Percentiles rank a stretch among this genome's conserved stretches.
Evolutionary conservation across 768 basidiomycete species (phyloP).

Genomic region (Russula brevipes): DNA sequence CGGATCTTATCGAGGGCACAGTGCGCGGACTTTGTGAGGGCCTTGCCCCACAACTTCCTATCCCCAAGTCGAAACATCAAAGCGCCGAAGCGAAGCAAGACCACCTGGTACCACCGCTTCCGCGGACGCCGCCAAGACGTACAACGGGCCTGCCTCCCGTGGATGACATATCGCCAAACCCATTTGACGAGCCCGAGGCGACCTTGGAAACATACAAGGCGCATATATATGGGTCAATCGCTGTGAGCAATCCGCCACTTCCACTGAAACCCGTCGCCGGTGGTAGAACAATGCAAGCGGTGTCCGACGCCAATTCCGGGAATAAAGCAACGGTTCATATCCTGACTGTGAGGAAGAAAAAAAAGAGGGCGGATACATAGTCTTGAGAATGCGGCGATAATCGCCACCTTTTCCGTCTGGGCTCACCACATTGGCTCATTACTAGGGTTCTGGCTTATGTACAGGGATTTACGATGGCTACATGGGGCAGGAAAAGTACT

Average conservation of each 20-base stretch:
- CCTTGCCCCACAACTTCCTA: slow-evolving; percentile 30
- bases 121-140: slow-evolving; percentile 46
- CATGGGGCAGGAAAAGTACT: background rate
- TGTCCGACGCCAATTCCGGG: slow-evolving; percentile 20
- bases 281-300: slow-evolving; percentile 15
- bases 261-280: slow-evolving; percentile 27
- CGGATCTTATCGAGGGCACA: slow-evolving; percentile 62
- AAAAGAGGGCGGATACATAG: slow-evolving; percentile 29
- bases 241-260: slow-evolving; percentile 45
- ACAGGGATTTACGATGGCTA: background rate
- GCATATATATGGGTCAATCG: slow-evolving; percentile 54
- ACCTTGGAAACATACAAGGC: slow-evolving; percentile 56
- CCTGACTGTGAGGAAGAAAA: slow-evolving; percentile 53
- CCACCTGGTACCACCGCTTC: slow-evolving; percentile 38
- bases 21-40: slow-evolving; percentile 71
- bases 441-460: background rate
- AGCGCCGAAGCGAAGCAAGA: background rate
- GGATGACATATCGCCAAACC: slow-evolving; percentile 56
- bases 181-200: slow-evolving; percentile 60
- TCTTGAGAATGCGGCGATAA: background rate
- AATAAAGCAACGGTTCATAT: slow-evolving; percentile 44
- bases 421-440: too few species aligned
- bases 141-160: slow-evolving; percentile 30
- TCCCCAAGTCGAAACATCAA: slow-evolving; percentile 14
- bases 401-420: too few species aligned